phyloP scores from a whole-genome alignment of 2,329 filamentous ascomycete genomes.

The Colletotrichum tabaci region DNA sequence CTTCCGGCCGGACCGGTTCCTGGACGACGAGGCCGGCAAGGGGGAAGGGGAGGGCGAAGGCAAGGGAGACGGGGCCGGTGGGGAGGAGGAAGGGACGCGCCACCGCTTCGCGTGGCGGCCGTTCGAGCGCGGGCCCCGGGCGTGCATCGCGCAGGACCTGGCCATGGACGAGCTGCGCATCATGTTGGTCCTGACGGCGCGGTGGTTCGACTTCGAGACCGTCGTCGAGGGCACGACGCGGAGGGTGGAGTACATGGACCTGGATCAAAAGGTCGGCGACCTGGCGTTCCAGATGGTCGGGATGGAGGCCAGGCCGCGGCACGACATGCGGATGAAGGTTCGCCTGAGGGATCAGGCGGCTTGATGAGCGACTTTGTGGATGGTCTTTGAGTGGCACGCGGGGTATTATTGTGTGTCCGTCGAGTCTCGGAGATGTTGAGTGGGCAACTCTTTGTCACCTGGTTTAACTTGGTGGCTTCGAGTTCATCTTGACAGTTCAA shows the following conservation, averaged over 20 bases:
- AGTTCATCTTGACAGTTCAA: too few species aligned
- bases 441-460: too few species aligned
- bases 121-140: constrained; percentile 55
- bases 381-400: too few species aligned
- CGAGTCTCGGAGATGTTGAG: too few species aligned
- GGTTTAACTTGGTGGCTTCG: too few species aligned
- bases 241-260: constrained; percentile 44
- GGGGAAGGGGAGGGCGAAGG: too few species aligned
- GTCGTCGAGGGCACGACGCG: constrained; percentile 42
- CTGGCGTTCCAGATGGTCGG: constrained; percentile 41
- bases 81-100: constrained; percentile 5
- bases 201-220: constrained; percentile 48
- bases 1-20: constrained; percentile 60
- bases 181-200: constrained; percentile 42
- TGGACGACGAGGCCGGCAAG: constrained; percentile 43
- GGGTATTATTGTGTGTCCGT: too few species aligned
- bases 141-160: constrained; percentile 54
- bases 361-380: too few species aligned
- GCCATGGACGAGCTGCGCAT: constrained; percentile 52
- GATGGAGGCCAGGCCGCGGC: constrained; percentile 41
- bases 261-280: constrained; percentile 47
- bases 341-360: neutral
- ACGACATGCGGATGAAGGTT: constrained; percentile 40
- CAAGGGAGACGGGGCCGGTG: too few species aligned
- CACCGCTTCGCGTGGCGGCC: constrained; percentile 45